Evolutionary conservation across 768 basidiomycete species (phyloP).

Genomic region (Botryobasidium botryosum): DNA sequence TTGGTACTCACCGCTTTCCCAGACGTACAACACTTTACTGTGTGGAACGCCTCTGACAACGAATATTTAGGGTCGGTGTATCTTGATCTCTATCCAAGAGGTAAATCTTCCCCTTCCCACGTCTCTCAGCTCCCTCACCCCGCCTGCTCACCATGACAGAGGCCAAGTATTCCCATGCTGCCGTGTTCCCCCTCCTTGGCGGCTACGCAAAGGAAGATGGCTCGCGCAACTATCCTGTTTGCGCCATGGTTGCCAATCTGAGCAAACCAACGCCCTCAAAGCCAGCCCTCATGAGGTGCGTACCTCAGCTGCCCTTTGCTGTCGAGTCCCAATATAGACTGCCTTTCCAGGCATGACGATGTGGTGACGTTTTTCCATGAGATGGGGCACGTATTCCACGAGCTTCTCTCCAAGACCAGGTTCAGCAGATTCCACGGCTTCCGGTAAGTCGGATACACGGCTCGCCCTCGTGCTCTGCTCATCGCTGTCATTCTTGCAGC

Average conservation of each 20-base stretch:
- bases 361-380: conserved; percentile 89
- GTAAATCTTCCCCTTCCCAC: conserved; percentile 24
- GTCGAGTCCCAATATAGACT: neutral
- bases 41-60: conserved; percentile 63
- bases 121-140: neutral
- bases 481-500: conserved; percentile 16
- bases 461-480: neutral
- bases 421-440: conserved; percentile 74
- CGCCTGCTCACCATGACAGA: conserved; percentile 22
- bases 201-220: conserved; percentile 40
- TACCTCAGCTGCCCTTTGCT: neutral
- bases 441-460: conserved; percentile 21
- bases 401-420: conserved; percentile 46
- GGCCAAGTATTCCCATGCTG: conserved; percentile 72
- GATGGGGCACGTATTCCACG: conserved; percentile 45
- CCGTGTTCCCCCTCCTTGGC: conserved; percentile 60
- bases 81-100: conserved; percentile 73
- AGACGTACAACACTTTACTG: conserved; percentile 73
- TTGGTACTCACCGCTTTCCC: too few species aligned
- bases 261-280: conserved; percentile 68
- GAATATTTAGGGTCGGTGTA: conserved; percentile 76
- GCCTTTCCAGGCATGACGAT: conserved; percentile 40
- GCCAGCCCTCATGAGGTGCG: conserved; percentile 30
- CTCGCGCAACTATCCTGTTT: conserved; percentile 49
- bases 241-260: conserved; percentile 83